A percentile compares a stretch with the other conserved stretches of the same genome.
phyloP scores from a whole-genome alignment of 2,329 filamentous ascomycete genomes.

The Daldinia sp. region DNA sequence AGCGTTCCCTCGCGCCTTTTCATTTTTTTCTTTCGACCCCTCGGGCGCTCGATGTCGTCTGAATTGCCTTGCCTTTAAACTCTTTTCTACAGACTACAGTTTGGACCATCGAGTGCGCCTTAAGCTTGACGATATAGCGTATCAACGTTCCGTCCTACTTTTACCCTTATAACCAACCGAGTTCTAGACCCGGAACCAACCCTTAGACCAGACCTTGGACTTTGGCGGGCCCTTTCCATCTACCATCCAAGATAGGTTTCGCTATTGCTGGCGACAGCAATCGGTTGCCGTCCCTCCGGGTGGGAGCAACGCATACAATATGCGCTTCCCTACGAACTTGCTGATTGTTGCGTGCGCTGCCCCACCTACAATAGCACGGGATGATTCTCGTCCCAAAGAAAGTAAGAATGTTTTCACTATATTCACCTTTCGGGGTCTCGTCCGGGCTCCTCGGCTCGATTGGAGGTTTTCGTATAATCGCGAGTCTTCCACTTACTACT shows the following conservation, averaged over 20 bases:
- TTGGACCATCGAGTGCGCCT: constrained; percentile 2
- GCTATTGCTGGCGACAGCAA: neutral
- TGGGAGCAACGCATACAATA: constrained; percentile 13
- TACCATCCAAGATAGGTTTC: neutral
- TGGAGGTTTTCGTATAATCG: neutral
- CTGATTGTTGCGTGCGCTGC: constrained; percentile 17
- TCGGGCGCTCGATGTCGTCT: constrained; percentile 1
- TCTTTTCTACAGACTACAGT: neutral
- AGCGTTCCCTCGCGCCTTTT: constrained; percentile 4
- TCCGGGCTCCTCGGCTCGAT: neutral
- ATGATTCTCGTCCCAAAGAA: constrained; percentile 15
- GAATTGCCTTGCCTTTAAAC: neutral
- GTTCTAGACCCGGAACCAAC: no score
- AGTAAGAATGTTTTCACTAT: constrained; percentile 25
- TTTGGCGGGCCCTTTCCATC: neutral
- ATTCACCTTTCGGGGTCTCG: neutral
- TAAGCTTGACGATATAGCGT: constrained; percentile 1
- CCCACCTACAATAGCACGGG: constrained; percentile 7
- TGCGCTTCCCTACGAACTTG: constrained; percentile 11
- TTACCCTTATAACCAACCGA: constrained; percentile 1
- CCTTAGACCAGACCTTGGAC: constrained; percentile 7
- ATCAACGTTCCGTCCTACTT: neutral
- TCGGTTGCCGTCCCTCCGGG: neutral
- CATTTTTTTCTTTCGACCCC: constrained; percentile 8
- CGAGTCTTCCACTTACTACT: neutral